Percentiles rank a stretch among this genome's conserved stretches.
These are phyloP conservation scores for Nigrospora oryzae DNA, from an alignment of 2,329 filamentous ascomycete genomes.

Conservation along the genomic window DNA sequence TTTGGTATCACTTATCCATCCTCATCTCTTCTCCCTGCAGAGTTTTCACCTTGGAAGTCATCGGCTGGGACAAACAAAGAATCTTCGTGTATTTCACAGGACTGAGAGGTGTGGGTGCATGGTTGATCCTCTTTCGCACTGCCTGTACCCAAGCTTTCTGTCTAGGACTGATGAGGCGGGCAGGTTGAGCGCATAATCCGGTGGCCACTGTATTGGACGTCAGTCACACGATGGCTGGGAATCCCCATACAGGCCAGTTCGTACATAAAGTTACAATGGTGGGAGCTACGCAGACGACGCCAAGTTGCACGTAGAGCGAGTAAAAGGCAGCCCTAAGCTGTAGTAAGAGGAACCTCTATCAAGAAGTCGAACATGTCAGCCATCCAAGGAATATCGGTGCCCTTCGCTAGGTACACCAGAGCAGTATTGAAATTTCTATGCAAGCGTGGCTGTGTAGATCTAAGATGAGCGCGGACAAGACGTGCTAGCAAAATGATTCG, in stretches of 20 bases:
- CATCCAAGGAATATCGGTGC: conserved; percentile 8
- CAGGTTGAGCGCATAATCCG: background rate
- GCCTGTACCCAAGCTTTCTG: conserved; percentile 8
- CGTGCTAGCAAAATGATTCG: background rate
- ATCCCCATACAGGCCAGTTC: background rate
- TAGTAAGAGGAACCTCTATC: background rate
- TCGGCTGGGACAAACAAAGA: conserved; percentile 6
- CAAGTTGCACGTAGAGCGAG: conserved; percentile 5
- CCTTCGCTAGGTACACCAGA: conserved; percentile 7
- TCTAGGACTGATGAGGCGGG: background rate
- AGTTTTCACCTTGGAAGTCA: conserved; percentile 4
- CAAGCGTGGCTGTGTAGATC: no score
- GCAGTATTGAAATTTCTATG: no score
- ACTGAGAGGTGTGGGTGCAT: conserved; percentile 7
- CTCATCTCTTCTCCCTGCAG: conserved; percentile 9
- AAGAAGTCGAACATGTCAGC: conserved; percentile 2
- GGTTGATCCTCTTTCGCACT: conserved; percentile 2
- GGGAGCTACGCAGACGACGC: conserved; percentile 3
- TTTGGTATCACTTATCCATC: conserved; percentile 6
- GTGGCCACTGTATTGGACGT: conserved; percentile 2
- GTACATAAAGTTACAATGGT: conserved; percentile 2
- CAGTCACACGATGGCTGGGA: conserved; percentile 4
- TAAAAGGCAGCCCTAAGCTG: conserved; percentile 3
- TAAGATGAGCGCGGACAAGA: background rate
- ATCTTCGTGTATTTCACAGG: conserved; percentile 10